phyloP scores from a whole-genome alignment of 2,329 filamentous ascomycete genomes.

The Talaromyces sp. region DNA sequence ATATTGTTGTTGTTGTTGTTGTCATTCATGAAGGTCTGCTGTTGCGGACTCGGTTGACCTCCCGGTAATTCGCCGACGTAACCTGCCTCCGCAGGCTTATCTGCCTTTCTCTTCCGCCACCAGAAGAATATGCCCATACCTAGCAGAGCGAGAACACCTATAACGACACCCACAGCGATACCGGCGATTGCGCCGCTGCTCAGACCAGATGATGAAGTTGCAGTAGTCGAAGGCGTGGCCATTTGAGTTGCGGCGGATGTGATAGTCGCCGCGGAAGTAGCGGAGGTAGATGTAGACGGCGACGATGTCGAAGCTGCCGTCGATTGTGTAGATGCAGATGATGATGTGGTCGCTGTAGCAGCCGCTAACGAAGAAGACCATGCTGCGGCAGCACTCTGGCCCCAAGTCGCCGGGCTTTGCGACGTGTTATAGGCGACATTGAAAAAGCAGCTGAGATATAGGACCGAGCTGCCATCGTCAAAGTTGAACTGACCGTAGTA shows the following conservation, averaged over 20 bases:
- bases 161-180: slow-evolving; percentile 6
- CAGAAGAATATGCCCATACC: slow-evolving; percentile 7
- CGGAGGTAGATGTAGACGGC: neutral
- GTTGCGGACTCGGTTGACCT: neutral
- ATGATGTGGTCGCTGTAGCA: neutral
- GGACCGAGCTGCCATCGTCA: neutral
- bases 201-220: slow-evolving; percentile 6
- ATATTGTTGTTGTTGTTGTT: neutral
- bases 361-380: slow-evolving; percentile 1
- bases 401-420: slow-evolving; percentile 3
- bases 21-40: neutral
- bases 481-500: slow-evolving; percentile 17
- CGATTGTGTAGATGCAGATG: neutral
- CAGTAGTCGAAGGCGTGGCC: neutral
- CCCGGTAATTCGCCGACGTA: neutral
- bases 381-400: neutral
- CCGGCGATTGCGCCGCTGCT: slow-evolving; percentile 14
- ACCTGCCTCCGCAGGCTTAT: neutral
- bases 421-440: slow-evolving; percentile 4
- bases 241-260: neutral
- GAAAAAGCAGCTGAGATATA: slow-evolving; percentile 15
- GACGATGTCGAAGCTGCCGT: neutral
- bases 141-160: neutral
- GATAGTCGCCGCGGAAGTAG: neutral
- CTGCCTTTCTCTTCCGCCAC: neutral